Evolutionary conservation across 345 rosid genomes (phyloP).

Genomic region (Brassica juncea): DNA sequence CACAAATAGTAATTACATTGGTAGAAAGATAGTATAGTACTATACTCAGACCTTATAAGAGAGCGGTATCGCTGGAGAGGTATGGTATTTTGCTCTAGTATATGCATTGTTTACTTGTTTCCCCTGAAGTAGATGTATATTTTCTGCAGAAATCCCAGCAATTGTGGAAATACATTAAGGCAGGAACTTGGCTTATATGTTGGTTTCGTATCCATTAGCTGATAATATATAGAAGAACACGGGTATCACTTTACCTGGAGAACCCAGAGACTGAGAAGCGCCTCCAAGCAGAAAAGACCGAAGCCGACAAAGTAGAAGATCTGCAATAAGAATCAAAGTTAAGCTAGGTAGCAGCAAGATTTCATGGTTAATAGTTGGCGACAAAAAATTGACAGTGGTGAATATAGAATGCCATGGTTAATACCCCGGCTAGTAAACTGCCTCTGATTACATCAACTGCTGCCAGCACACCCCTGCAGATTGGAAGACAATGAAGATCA

Average conservation of each 20-base stretch:
- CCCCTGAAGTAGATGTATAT: slow-evolving; percentile 82
- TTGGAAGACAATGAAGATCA: slow-evolving; percentile 2
- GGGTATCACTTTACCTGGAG: slow-evolving; percentile 64
- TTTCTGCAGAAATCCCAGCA: slow-evolving; percentile 59
- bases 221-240: background rate
- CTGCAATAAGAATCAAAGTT: slow-evolving; percentile 46
- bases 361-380: slow-evolving; percentile 4
- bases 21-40: background rate
- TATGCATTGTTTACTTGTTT: slow-evolving; percentile 44
- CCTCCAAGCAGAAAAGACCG: slow-evolving; percentile 84
- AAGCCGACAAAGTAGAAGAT: slow-evolving; percentile 89
- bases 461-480: slow-evolving; percentile 86
- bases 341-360: slow-evolving; percentile 1
- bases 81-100: slow-evolving; percentile 11
- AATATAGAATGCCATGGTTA: slow-evolving; percentile 22
- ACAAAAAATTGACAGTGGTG: background rate
- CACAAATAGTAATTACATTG: slow-evolving; percentile 12
- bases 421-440: slow-evolving; percentile 78
- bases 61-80: background rate
- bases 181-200: slow-evolving; percentile 5
- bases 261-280: slow-evolving; percentile 93
- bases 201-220: background rate
- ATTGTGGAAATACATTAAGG: background rate
- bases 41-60: slow-evolving; percentile 8
- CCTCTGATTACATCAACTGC: slow-evolving; percentile 82